A percentile compares a stretch with the other conserved stretches of the same genome.
Evolutionary conservation across 257 asterid species (phyloP).

Genomic region (Salvia splendens): DNA sequence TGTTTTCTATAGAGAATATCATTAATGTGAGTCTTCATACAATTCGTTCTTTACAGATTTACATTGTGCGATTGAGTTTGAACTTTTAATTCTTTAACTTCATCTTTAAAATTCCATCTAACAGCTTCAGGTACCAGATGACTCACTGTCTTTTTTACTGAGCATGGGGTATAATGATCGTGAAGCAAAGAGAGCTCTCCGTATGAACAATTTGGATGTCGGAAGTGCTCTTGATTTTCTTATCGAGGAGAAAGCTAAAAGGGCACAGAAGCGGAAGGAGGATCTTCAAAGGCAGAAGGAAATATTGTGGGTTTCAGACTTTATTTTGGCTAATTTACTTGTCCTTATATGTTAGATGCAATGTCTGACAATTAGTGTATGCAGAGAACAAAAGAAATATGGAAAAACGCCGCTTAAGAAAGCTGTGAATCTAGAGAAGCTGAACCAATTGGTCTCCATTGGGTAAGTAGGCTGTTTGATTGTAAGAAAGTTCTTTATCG

Average conservation of each 20-base stretch:
- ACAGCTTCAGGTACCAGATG: constrained; percentile 95
- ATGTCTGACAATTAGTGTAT: constrained; percentile 28
- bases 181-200: constrained; percentile 88
- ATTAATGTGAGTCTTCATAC: constrained; percentile 4
- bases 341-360: not conserved
- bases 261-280: constrained; percentile 58
- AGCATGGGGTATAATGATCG: constrained; percentile 82
- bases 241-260: constrained; percentile 62
- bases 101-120: constrained; percentile 7
- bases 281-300: constrained; percentile 56
- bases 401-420: constrained; percentile 81
- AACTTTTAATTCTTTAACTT: not conserved
- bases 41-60: not conserved
- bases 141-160: constrained; percentile 63
- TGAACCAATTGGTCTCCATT: constrained; percentile 65
- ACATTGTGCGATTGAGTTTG: not conserved
- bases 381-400: constrained; percentile 83
- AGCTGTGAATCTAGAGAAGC: constrained; percentile 76
- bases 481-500: not conserved
- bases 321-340: constrained; percentile 9
- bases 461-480: constrained; percentile 54
- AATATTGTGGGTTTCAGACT: constrained; percentile 49
- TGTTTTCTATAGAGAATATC: constrained; percentile 7
- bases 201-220: constrained; percentile 79
- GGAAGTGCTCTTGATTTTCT: constrained; percentile 83